Percentiles rank a stretch among this genome's conserved stretches.
These are phyloP conservation scores for Gnomoniopsis sp. DNA, from an alignment of 2,329 filamentous ascomycete genomes.

Conservation along the genomic window DNA sequence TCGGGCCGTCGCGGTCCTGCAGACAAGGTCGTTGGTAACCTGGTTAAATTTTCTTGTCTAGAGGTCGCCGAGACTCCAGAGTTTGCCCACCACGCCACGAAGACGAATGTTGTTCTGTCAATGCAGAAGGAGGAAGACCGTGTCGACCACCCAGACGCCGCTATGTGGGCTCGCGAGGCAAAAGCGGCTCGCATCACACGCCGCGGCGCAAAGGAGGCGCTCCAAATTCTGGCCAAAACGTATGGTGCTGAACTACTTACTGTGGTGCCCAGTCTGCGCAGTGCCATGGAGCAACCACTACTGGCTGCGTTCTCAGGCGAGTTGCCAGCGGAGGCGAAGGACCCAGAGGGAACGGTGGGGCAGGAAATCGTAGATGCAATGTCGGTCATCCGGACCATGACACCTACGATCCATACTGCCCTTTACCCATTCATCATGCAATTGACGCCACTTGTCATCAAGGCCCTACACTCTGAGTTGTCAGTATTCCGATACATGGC, in stretches of 20 bases:
- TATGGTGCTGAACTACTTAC: constrained; percentile 77
- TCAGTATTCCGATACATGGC: constrained; percentile 96
- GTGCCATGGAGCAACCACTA: constrained; percentile 79
- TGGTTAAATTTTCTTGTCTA: constrained; percentile 96
- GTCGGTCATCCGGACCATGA: constrained; percentile 85
- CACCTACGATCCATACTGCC: constrained; percentile 78
- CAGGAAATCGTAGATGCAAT: constrained; percentile 93
- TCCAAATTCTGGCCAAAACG: constrained; percentile 78
- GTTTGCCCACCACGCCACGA: constrained; percentile 76
- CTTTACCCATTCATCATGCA: constrained; percentile 78
- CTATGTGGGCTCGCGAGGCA: constrained; percentile 84
- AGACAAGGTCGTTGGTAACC: constrained; percentile 91
- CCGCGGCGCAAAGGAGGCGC: constrained; percentile 87
- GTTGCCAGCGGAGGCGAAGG: constrained; percentile 68
- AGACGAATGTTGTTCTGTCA: constrained; percentile 80
- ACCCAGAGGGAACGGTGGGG: constrained; percentile 72
- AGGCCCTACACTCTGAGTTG: constrained; percentile 80
- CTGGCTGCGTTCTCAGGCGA: constrained; percentile 68
- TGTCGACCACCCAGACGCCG: constrained; percentile 86
- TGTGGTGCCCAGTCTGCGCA: constrained; percentile 78
- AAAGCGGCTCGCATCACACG: constrained; percentile 86
- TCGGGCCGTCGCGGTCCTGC: constrained; percentile 79
- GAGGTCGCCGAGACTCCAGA: constrained; percentile 97
- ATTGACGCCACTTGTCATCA: constrained; percentile 81
- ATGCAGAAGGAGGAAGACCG: constrained; percentile 97